Evolutionary conservation across 495 filamentous ascomycete species (phyloP).

Genomic region (Tetracladium marchalianum): DNA sequence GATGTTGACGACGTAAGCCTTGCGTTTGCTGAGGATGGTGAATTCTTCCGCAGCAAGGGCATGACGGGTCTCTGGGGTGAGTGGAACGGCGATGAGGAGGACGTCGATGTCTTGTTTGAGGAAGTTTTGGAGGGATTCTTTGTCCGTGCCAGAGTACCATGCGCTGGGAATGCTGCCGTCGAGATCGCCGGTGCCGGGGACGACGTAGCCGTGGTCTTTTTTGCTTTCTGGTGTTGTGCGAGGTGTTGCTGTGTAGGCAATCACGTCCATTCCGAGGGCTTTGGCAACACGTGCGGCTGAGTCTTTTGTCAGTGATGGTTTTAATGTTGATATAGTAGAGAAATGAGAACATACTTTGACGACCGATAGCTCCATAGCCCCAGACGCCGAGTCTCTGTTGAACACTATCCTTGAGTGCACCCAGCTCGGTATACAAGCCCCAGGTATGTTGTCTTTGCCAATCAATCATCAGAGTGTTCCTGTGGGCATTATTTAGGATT

Average conservation of each 20-base stretch:
- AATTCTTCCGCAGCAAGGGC: constrained; percentile 60
- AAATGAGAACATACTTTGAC: constrained; percentile 6
- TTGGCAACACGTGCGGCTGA: constrained; percentile 47
- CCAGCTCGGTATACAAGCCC: constrained; percentile 26
- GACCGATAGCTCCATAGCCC: constrained; percentile 68
- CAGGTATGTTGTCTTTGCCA: constrained; percentile 42
- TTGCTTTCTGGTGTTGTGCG: constrained; percentile 43
- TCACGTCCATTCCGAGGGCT: constrained; percentile 69
- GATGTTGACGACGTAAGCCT: constrained; percentile 64
- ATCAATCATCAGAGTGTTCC: constrained; percentile 30
- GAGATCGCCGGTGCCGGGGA: constrained; percentile 67
- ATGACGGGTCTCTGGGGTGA: constrained; percentile 56
- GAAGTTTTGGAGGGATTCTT: constrained; percentile 53
- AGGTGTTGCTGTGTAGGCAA: constrained; percentile 68
- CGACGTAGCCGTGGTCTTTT: constrained; percentile 55
- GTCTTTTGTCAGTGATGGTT: constrained; percentile 27
- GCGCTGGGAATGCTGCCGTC: constrained; percentile 59
- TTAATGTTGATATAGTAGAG: not conserved
- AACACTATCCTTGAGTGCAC: constrained; percentile 32
- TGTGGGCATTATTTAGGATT: constrained; percentile 38
- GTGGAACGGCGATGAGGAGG: constrained; percentile 62
- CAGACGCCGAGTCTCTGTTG: constrained; percentile 54
- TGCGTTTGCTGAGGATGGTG: constrained; percentile 44
- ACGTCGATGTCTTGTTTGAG: constrained; percentile 61
- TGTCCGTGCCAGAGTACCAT: constrained; percentile 64